phyloP scores from a whole-genome alignment of 2,329 filamentous ascomycete genomes.

The Colletotrichum musae region DNA sequence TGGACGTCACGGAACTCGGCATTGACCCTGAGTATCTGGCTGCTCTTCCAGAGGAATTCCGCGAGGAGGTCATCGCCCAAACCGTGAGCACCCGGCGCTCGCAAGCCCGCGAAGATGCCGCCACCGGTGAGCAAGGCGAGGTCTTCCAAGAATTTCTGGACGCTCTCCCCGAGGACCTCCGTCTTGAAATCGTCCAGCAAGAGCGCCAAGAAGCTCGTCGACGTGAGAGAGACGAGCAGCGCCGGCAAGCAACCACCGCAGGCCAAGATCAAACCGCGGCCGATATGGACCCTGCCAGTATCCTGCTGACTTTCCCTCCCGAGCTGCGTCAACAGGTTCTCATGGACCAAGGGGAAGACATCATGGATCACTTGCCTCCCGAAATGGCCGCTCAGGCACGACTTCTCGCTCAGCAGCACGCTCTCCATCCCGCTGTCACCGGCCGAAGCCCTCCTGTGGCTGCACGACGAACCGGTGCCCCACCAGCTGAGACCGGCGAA shows the following conservation, averaged over 20 bases:
- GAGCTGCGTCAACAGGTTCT: conserved; percentile 88
- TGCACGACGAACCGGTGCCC: conserved; percentile 38
- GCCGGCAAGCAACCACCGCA: conserved; percentile 73
- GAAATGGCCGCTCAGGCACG: conserved; percentile 91
- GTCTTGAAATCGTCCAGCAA: conserved; percentile 90
- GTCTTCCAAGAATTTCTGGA: conserved; percentile 96
- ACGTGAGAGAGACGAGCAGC: conserved; percentile 85
- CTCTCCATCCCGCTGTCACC: conserved; percentile 49
- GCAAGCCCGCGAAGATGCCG: conserved; percentile 77
- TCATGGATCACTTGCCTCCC: conserved; percentile 86
- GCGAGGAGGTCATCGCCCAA: conserved; percentile 95
- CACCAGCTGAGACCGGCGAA: conserved; percentile 53
- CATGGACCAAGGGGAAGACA: conserved; percentile 91
- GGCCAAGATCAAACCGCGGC: conserved; percentile 66
- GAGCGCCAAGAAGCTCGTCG: conserved; percentile 91
- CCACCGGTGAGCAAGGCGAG: conserved; percentile 82
- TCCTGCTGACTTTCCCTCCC: conserved; percentile 90
- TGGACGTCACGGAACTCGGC: conserved; percentile 94
- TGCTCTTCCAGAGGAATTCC: conserved; percentile 96
- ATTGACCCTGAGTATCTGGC: conserved; percentile 96
- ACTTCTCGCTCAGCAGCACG: conserved; percentile 46
- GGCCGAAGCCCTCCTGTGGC: conserved; percentile 49
- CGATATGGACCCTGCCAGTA: conserved; percentile 94
- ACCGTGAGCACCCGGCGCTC: conserved; percentile 88
- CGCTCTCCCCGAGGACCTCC: conserved; percentile 90